phyloP scores from a whole-genome alignment of 345 rosid species.

The Populus tremula region DNA sequence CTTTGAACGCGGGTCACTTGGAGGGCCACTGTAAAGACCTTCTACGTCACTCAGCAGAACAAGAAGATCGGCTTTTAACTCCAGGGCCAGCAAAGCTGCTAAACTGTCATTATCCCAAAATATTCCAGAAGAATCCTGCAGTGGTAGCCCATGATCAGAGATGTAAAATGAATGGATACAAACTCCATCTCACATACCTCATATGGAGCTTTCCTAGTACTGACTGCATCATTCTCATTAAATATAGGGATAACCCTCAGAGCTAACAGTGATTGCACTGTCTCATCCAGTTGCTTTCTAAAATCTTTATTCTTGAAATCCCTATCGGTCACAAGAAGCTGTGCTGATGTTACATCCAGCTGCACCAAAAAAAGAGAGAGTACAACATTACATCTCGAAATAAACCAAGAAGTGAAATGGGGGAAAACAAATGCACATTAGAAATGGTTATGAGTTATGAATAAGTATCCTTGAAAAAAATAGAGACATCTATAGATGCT shows the following conservation, averaged over 20 bases:
- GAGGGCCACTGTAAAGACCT: constrained; percentile 97
- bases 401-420: not conserved
- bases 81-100: constrained; percentile 88
- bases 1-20: constrained; percentile 85
- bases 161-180: not conserved
- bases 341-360: constrained; percentile 98
- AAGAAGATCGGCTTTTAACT: constrained; percentile 92
- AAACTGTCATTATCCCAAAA: constrained; percentile 99
- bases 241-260: constrained; percentile 83
- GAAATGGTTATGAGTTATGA: not conserved
- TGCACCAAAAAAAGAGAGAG: constrained; percentile 31
- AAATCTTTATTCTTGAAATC: constrained; percentile 77
- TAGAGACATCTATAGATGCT: not conserved
- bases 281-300: constrained; percentile 80
- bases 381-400: constrained; percentile 9
- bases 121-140: constrained; percentile 97
- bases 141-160: constrained; percentile 7
- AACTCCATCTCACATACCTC: constrained; percentile 49
- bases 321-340: constrained; percentile 86
- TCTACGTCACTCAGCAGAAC: constrained; percentile 92
- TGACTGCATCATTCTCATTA: constrained; percentile 97
- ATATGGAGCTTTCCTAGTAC: constrained; percentile 97
- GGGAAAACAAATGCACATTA: not conserved
- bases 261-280: constrained; percentile 60
- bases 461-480: not conserved